Evolutionary conservation across 768 basidiomycete genomes (phyloP), one percentile per base, ranked within the genome.

Genomic region (Agrocybe pediades): DNA sequence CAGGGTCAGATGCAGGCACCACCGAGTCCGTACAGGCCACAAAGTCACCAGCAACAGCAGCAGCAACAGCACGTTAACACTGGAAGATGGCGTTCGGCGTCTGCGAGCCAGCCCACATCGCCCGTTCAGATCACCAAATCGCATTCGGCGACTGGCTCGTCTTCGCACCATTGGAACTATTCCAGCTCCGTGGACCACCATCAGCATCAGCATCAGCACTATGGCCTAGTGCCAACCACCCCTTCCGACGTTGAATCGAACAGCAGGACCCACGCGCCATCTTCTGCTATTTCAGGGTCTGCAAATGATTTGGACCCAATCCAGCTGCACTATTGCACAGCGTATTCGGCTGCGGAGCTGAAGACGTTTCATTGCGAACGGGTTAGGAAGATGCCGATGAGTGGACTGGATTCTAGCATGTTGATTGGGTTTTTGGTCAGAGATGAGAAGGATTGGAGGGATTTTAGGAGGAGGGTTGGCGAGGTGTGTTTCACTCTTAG

Each of bases 321-420:
- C 7, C 81, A 86, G 55, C 71, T 81, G 47, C 86, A 89, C 62
- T 92, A 87, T 54, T 82, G 81, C 19, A 79, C 76, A 0, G 88
- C 94, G 9, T 99, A 98, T 68, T 73, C 81, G 1, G 70, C 81
- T 2, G 57, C 76, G 4, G 92, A 95, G 65, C 73, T 98, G 27
- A 83, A 82, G 63, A 96, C 92, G 11, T 99, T 95, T 75, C 97
- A 98, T 70, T 95, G 94, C 67, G 97, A 99, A n/a, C 85, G 88
- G 16, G 88, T 98, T 33, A 80, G 93, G 65, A 98, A 96, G 83
- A 96, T 98, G 91, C 88, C 88, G 0, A 71, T 98, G 29, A 83
- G 85, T 36, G 90, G 88, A 24, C 74, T 99, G 50, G 97, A 98
- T 68, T 97, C 96, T 20, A 97, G 94, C 62, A 98, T 99, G 97